Conservation (phyloP, 2,329 filamentous ascomycete genomes). For the Nemania sp. region DNA sequence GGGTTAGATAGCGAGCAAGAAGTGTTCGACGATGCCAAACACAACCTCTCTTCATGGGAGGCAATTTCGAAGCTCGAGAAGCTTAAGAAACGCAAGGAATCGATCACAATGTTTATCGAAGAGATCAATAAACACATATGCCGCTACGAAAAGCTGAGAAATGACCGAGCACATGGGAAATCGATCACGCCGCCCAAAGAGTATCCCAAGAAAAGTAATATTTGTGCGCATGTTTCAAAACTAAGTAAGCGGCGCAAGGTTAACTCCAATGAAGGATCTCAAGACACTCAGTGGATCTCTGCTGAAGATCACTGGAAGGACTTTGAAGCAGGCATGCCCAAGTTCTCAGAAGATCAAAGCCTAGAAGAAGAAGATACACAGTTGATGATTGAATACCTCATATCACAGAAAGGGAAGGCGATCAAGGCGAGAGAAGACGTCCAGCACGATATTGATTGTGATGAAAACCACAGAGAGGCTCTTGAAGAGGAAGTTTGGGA, state of each 20-base stretch:
- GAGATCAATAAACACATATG: conserved; percentile 30
- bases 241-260: conserved; percentile 23
- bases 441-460: conserved; percentile 3
- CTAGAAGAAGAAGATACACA: conserved; percentile 18
- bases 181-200: conserved; percentile 21
- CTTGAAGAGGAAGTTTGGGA: conserved; percentile 37
- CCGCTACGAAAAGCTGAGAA: conserved; percentile 20
- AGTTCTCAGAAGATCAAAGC: conserved; percentile 31
- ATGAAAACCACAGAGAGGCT: conserved; percentile 41
- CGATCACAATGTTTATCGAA: conserved; percentile 43
- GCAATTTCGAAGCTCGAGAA: conserved; percentile 41
- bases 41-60: not conserved
- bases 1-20: conserved; percentile 39
- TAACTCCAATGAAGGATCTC: not conserved
- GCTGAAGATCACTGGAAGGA: conserved; percentile 19
- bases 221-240: not conserved
- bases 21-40: not conserved
- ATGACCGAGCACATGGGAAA: conserved; percentile 25
- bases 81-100: conserved; percentile 53
- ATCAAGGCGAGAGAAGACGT: conserved; percentile 13
- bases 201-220: conserved; percentile 47
- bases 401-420: conserved; percentile 4
- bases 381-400: conserved; percentile 18
- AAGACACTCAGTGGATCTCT: conserved; percentile 12
- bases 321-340: conserved; percentile 18